These are phyloP conservation scores for Gymnopilus dilepis DNA, from an alignment of 768 basidiomycete species.

Conservation along the genomic window DNA sequence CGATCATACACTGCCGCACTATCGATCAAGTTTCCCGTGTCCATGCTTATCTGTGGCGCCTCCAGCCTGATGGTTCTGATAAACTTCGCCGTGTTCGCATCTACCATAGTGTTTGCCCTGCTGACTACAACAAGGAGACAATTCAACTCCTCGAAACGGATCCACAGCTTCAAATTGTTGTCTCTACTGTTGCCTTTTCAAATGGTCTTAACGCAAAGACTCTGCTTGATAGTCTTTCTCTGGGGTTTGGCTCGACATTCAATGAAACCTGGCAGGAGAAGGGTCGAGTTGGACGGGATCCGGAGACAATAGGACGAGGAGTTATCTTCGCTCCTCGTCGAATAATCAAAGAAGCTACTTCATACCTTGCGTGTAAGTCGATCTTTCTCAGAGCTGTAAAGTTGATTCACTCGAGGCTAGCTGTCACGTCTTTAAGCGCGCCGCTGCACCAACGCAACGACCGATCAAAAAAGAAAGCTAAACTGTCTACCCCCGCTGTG, in stretches of 20 bases:
- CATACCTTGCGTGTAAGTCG: background rate
- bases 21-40: conserved; percentile 4
- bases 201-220: conserved; percentile 15
- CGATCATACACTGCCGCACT: conserved; percentile 14
- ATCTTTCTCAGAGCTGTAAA: background rate
- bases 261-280: conserved; percentile 18
- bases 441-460: background rate
- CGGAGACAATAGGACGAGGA: conserved; percentile 3
- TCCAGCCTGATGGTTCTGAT: background rate
- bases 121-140: background rate
- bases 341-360: background rate
- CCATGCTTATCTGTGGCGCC: conserved; percentile 4
- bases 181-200: conserved; percentile 13
- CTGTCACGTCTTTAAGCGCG: background rate
- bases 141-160: conserved; percentile 1
- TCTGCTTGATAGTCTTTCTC: conserved; percentile 16
- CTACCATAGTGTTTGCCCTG: background rate
- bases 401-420: background rate
- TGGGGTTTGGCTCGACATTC: conserved; percentile 11
- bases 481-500: background rate
- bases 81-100: background rate
- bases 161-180: conserved; percentile 7
- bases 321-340: conserved; percentile 4
- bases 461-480: conserved; percentile 8
- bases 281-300: conserved; percentile 10